These are phyloP conservation scores for Hura crepitans DNA, from an alignment of 441 rosid species.

Conservation along the genomic window DNA sequence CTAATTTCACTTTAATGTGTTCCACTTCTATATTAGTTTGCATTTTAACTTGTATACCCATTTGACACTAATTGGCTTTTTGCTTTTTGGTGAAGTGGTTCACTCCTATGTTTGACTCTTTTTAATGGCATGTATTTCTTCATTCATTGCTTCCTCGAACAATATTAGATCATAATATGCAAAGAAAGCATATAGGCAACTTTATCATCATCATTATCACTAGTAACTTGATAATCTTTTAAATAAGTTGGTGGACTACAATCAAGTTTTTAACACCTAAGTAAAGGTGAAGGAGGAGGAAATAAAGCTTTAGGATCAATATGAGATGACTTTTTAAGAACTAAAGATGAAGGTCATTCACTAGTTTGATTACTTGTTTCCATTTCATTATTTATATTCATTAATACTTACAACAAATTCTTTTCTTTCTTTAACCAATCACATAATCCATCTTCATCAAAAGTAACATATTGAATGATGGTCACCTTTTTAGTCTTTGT, in stretches of 20 bases:
- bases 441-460: background rate
- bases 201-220: background rate
- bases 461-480: background rate
- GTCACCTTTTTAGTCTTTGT: too few species aligned
- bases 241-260: background rate
- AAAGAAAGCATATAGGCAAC: background rate
- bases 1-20: too few species aligned
- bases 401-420: background rate
- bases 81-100: background rate
- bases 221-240: background rate
- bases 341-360: background rate
- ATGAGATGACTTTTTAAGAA: background rate
- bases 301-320: background rate
- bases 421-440: background rate
- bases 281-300: background rate
- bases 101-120: background rate
- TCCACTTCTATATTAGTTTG: background rate
- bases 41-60: background rate
- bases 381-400: background rate
- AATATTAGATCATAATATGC: background rate
- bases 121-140: background rate
- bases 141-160: background rate
- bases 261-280: background rate
- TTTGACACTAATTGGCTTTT: background rate
- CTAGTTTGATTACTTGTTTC: background rate